Percentiles rank a stretch among this genome's conserved stretches.
These are phyloP conservation scores for Fagopyrum esculentum DNA, from an alignment of 148 eudicot genomes.

Conservation along the genomic window DNA sequence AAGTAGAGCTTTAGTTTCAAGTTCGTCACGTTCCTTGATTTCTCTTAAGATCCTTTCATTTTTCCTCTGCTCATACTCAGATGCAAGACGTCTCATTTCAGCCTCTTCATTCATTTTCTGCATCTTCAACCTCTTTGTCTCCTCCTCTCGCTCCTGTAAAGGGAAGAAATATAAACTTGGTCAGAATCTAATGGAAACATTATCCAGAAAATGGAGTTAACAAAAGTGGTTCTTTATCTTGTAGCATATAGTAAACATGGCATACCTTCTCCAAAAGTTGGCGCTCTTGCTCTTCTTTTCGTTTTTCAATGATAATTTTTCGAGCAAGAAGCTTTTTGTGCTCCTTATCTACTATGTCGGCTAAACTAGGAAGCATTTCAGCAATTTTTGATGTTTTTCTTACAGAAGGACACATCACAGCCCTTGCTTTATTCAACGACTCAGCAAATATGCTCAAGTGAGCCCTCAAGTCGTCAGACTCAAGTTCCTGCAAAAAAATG, in stretches of 20 bases:
- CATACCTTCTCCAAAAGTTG: slow-evolving; percentile 71
- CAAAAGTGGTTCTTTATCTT: background rate
- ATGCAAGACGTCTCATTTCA: slow-evolving; percentile 74
- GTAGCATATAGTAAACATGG: background rate
- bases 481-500: slow-evolving; percentile 43
- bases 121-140: slow-evolving; percentile 56
- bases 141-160: slow-evolving; percentile 84
- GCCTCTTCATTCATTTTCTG: slow-evolving; percentile 75
- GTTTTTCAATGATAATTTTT: slow-evolving; percentile 79
- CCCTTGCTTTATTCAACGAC: slow-evolving; percentile 58
- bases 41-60: slow-evolving; percentile 57
- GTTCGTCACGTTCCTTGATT: slow-evolving; percentile 68
- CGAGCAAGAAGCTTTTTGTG: slow-evolving; percentile 90
- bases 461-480: slow-evolving; percentile 58
- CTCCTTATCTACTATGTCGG: slow-evolving; percentile 79
- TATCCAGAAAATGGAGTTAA: background rate
- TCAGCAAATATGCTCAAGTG: slow-evolving; percentile 76
- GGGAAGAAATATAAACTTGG: background rate
- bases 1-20: slow-evolving; percentile 63
- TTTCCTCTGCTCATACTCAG: slow-evolving; percentile 70
- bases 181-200: background rate
- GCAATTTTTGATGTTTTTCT: slow-evolving; percentile 45
- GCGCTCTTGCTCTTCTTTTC: slow-evolving; percentile 94
- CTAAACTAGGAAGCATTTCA: slow-evolving; percentile 65
- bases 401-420: slow-evolving; percentile 55